Evolutionary conservation across 257 asterid species (phyloP).

Genomic region (Anisodus acutangulus): DNA sequence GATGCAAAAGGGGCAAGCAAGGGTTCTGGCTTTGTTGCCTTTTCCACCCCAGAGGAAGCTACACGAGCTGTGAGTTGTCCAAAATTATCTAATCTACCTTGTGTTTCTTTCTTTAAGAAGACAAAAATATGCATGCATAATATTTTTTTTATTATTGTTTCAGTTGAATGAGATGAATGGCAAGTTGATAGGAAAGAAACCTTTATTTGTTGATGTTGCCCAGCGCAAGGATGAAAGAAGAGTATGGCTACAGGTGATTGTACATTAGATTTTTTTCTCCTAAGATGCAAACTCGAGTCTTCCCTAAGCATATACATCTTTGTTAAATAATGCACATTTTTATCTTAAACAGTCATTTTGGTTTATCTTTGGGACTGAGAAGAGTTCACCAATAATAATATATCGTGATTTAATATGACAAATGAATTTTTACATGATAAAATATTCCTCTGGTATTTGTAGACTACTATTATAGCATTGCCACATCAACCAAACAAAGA

Average conservation of each 20-base stretch:
- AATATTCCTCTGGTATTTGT: neutral
- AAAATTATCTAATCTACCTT: neutral
- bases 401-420: neutral
- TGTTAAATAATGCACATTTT: neutral
- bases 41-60: constrained; percentile 77
- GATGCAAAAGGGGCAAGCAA: constrained; percentile 77
- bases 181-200: constrained; percentile 81
- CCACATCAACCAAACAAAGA: neutral
- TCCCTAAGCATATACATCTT: neutral
- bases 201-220: constrained; percentile 76
- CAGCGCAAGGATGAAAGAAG: constrained; percentile 85
- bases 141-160: constrained; percentile 7
- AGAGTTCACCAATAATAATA: neutral
- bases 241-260: constrained; percentile 70
- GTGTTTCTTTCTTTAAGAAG: neutral
- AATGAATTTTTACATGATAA: neutral
- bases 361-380: neutral
- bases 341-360: neutral
- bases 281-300: constrained; percentile 2
- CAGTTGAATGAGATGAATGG: constrained; percentile 84
- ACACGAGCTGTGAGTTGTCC: constrained; percentile 64
- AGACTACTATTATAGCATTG: neutral
- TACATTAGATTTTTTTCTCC: neutral
- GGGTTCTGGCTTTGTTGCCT: constrained; percentile 89
- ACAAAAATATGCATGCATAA: neutral